These are phyloP conservation scores for Stromatinia cepivora DNA, from an alignment of 2,329 filamentous ascomycete genomes.

Conservation along the genomic window DNA sequence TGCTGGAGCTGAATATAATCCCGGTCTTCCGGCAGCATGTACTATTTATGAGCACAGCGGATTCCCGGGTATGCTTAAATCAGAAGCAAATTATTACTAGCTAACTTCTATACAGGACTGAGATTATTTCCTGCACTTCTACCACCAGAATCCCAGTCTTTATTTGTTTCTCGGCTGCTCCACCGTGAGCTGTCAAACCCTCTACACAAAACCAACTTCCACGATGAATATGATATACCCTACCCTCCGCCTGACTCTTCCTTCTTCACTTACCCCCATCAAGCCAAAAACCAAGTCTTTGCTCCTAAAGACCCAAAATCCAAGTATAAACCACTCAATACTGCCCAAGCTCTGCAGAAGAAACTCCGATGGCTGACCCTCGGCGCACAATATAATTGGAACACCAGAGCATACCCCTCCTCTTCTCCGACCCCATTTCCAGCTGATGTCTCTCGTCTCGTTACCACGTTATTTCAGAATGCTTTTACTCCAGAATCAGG, in stretches of 20 bases:
- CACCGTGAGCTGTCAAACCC: conserved; percentile 75
- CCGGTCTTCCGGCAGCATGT: conserved; percentile 27
- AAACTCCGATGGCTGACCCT: conserved; percentile 92
- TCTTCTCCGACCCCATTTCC: conserved; percentile 70
- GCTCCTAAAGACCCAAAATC: conserved; percentile 56
- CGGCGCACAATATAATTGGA: conserved; percentile 96
- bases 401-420: conserved; percentile 73
- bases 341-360: conserved; percentile 70
- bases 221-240: conserved; percentile 72
- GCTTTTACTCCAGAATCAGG: conserved; percentile 77
- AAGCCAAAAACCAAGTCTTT: conserved; percentile 61
- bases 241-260: conserved; percentile 48
- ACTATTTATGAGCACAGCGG: conserved; percentile 39
- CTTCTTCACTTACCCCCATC: conserved; percentile 56
- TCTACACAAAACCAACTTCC: conserved; percentile 81
- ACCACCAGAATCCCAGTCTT: conserved; percentile 66
- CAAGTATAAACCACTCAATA: conserved; percentile 71
- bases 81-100: neutral
- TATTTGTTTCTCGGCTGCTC: conserved; percentile 70
- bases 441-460: conserved; percentile 65
- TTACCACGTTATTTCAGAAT: conserved; percentile 70
- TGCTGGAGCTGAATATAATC: conserved; percentile 5
- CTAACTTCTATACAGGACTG: conserved; percentile 44
- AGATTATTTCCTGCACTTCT: conserved; percentile 75
- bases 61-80: conserved; percentile 35